Evolutionary conservation across 371 early-diverging fungal species (phyloP).

Genomic region (Mortierella sp.): DNA sequence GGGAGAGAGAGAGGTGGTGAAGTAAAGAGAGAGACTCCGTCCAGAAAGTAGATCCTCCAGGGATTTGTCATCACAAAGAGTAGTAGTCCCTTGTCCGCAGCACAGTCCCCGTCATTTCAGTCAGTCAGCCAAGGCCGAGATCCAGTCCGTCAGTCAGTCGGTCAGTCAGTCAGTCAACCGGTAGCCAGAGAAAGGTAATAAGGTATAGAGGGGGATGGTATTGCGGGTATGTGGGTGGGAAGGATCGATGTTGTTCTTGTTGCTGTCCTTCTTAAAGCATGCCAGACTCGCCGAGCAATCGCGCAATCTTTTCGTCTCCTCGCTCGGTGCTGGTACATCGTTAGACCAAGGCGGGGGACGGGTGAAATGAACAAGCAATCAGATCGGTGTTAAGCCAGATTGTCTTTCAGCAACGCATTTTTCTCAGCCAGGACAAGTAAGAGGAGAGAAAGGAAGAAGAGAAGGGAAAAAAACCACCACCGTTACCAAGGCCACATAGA

Average conservation of each 20-base stretch:
- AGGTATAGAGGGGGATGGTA: background rate
- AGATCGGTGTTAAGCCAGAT: background rate
- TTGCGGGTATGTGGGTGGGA: background rate
- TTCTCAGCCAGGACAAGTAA: background rate
- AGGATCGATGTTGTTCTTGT: background rate
- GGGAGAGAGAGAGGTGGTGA: background rate
- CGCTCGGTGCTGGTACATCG: slow-evolving; percentile 10
- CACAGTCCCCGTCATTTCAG: background rate
- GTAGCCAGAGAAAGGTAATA: background rate
- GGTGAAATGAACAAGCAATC: background rate
- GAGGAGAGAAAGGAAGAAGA: background rate
- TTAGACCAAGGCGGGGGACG: background rate
- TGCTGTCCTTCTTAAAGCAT: slow-evolving; percentile 18
- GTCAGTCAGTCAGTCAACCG: background rate
- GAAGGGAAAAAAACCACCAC: background rate
- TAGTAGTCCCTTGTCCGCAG: background rate
- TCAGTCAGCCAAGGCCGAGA: background rate
- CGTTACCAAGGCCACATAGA: background rate
- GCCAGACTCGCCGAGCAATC: slow-evolving; percentile 35
- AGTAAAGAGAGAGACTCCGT: background rate
- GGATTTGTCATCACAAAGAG: background rate
- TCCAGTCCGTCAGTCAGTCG: background rate
- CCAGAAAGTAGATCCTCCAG: slow-evolving; percentile 1
- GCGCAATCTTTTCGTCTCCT: slow-evolving; percentile 38
- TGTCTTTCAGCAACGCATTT: background rate